A percentile compares a stretch with the other conserved stretches of the same genome.
phyloP scores from a whole-genome alignment of 495 filamentous ascomycete species.

The Aspergillus panamensis region DNA sequence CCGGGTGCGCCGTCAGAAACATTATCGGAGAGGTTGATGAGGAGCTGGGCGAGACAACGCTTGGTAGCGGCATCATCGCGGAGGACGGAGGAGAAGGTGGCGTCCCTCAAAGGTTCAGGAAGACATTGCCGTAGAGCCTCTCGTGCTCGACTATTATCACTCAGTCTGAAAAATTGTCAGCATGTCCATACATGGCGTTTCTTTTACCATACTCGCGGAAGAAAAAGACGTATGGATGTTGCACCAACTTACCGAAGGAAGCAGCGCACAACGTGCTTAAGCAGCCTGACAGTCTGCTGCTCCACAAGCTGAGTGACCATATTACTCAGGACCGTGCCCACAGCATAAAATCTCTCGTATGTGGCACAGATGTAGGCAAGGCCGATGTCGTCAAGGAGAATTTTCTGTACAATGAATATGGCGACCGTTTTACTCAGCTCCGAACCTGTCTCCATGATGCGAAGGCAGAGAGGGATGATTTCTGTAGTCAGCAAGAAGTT shows the following conservation, averaged over 20 bases:
- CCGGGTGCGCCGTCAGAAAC: slow-evolving; percentile 61
- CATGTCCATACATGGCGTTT: neutral
- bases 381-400: slow-evolving; percentile 94
- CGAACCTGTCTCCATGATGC: slow-evolving; percentile 99
- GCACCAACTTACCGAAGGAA: slow-evolving; percentile 72
- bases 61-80: slow-evolving; percentile 98
- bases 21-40: slow-evolving; percentile 95
- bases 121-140: slow-evolving; percentile 96
- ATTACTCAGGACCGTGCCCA: slow-evolving; percentile 95
- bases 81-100: slow-evolving; percentile 93
- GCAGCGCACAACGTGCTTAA: slow-evolving; percentile 98
- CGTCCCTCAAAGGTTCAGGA: slow-evolving; percentile 92
- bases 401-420: slow-evolving; percentile 99
- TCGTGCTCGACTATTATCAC: slow-evolving; percentile 92
- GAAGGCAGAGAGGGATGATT: slow-evolving; percentile 95
- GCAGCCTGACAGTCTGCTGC: slow-evolving; percentile 89
- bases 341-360: slow-evolving; percentile 98
- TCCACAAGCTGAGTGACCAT: slow-evolving; percentile 98
- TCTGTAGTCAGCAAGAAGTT: slow-evolving; percentile 98
- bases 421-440: slow-evolving; percentile 98
- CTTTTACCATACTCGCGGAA: neutral
- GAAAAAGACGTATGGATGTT: neutral
- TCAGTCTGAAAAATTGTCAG: slow-evolving; percentile 57
- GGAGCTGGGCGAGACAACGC: slow-evolving; percentile 90
- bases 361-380: slow-evolving; percentile 98